Conservation (phyloP, 163 green algal genomes). For the Scenedesmus sp. region DNA sequence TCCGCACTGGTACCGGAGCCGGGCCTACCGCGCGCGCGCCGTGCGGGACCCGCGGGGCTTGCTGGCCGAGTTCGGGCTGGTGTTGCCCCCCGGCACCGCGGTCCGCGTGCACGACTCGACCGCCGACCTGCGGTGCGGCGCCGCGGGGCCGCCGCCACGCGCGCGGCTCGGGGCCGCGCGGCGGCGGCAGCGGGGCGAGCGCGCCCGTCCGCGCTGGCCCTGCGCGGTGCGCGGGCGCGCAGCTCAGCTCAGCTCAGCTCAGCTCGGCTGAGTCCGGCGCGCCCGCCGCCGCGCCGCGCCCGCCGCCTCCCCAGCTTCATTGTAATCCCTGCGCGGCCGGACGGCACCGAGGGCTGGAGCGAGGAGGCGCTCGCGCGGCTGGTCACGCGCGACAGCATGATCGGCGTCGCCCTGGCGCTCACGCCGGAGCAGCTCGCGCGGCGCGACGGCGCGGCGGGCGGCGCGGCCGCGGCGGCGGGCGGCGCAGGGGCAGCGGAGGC, state of each 20-base stretch:
- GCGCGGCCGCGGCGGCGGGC: too few relatives aligned
- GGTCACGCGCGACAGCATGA: conserved; percentile 62
- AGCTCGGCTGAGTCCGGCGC: too few relatives aligned
- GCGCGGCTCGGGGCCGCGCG: too few relatives aligned
- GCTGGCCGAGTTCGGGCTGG: conserved; percentile 64
- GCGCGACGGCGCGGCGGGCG: too few relatives aligned
- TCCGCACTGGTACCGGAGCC: conserved; percentile 48
- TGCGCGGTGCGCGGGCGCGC: too few relatives aligned
- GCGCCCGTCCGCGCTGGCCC: too few relatives aligned
- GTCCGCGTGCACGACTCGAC: conserved; percentile 65
- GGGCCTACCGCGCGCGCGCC: conserved; percentile 59
- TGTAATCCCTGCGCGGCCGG: conserved; percentile 54
- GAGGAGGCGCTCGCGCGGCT: conserved; percentile 53
- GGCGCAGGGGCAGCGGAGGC: too few relatives aligned
- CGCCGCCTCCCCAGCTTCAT: conserved; percentile 64
- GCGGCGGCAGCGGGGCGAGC: too few relatives aligned
- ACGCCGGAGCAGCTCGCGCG: conserved; percentile 19
- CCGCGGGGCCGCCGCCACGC: too few relatives aligned
- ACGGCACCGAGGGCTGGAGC: conserved; percentile 59
- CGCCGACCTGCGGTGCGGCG: conserved; percentile 58
- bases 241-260: too few relatives aligned
- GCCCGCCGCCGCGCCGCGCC: too few relatives aligned
- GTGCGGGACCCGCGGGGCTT: conserved; percentile 58
- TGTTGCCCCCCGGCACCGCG: conserved; percentile 38
- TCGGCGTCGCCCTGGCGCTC: conserved; percentile 51